Conservation (phyloP, 352 stramenopile genomes). For the Phytophthora uliginosa region DNA sequence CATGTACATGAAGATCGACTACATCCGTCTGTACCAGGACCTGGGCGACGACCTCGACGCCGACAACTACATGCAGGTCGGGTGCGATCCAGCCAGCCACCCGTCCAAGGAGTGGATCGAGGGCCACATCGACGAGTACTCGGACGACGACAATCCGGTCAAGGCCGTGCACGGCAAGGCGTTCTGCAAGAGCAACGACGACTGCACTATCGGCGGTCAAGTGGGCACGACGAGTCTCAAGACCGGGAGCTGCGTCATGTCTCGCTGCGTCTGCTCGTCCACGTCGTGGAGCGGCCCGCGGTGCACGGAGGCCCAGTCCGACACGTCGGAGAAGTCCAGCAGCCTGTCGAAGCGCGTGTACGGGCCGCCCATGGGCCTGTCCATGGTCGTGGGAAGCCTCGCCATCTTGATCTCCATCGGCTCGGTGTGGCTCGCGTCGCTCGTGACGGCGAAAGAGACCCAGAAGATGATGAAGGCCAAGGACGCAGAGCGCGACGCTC, state of each 20-base stretch:
- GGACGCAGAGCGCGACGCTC: conserved; percentile 14
- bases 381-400: conserved; percentile 38
- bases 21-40: conserved; percentile 79
- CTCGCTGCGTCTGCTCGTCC: conserved; percentile 58
- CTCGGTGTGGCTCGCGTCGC: conserved; percentile 39
- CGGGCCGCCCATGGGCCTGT: conserved; percentile 49
- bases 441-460: conserved; percentile 33
- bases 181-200: conserved; percentile 59
- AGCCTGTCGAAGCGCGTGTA: conserved; percentile 45
- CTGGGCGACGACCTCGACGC: conserved; percentile 39
- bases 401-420: conserved; percentile 46
- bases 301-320: conserved; percentile 50
- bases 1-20: conserved; percentile 84
- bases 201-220: conserved; percentile 61
- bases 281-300: conserved; percentile 65
- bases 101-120: conserved; percentile 77
- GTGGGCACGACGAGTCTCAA: conserved; percentile 29
- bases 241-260: conserved; percentile 66
- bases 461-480: conserved; percentile 24
- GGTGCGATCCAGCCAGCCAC: conserved; percentile 65
- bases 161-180: conserved; percentile 56
- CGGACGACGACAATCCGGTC: conserved; percentile 63
- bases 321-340: conserved; percentile 38
- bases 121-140: conserved; percentile 68
- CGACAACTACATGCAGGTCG: conserved; percentile 65